Evolutionary conservation across 257 asterid genomes (phyloP).

Genomic region (Solanum bulbocastanum): DNA sequence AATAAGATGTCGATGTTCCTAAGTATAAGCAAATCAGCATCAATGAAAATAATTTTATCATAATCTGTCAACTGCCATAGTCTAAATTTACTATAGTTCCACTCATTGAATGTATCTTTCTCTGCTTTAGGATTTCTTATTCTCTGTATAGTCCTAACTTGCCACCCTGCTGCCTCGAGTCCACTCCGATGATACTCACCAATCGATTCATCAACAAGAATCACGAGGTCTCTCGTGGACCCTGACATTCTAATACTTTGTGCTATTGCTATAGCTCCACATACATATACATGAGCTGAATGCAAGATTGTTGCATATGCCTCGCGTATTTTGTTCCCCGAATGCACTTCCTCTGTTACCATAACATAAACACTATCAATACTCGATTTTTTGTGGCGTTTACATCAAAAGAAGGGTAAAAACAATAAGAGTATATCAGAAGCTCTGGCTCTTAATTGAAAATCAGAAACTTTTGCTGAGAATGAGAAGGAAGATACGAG

Average conservation of each 20-base stretch:
- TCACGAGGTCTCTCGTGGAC: conserved; percentile 75
- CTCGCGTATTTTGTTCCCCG: too few species aligned
- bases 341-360: too few species aligned
- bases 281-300: too few species aligned
- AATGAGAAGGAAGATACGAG: too few species aligned
- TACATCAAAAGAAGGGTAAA: too few species aligned
- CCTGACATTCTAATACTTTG: conserved; percentile 85
- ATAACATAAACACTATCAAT: too few species aligned
- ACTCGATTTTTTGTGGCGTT: too few species aligned
- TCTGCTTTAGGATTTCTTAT: conserved; percentile 88
- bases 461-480: too few species aligned
- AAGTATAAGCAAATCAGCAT: conserved; percentile 70
- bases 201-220: conserved; percentile 74
- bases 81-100: too few species aligned
- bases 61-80: conserved; percentile 84
- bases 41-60: conserved; percentile 73
- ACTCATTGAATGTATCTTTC: conserved; percentile 81
- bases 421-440: too few species aligned
- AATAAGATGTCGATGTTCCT: conserved; percentile 74
- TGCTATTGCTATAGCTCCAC: conserved; percentile 92
- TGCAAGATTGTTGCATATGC: too few species aligned
- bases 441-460: too few species aligned
- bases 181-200: conserved; percentile 64
- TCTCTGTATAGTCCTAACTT: conserved; percentile 53
- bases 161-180: conserved; percentile 77